These are phyloP conservation scores for Trametes elegans DNA, from an alignment of 768 basidiomycete genomes.

Conservation along the genomic window DNA sequence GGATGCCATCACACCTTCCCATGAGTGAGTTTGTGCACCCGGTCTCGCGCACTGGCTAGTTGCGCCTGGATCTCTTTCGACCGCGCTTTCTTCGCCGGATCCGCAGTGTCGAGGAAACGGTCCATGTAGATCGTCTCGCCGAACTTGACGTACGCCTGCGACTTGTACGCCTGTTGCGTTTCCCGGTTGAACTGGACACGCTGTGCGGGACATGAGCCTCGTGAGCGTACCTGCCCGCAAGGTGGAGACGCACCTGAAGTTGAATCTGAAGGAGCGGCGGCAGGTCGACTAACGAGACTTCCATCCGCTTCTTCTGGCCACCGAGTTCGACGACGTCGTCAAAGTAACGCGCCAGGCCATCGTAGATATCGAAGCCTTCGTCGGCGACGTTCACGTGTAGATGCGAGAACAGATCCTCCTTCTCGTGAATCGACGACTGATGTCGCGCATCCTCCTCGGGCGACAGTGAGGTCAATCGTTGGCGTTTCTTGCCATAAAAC, in stretches of 20 bases:
- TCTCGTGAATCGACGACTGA: slow-evolving; percentile 69
- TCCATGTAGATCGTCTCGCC: slow-evolving; percentile 86
- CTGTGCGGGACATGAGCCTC: slow-evolving; percentile 38
- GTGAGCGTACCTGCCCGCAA: neutral
- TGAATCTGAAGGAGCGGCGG: slow-evolving; percentile 95
- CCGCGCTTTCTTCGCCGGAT: slow-evolving; percentile 65
- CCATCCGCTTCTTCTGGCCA: slow-evolving; percentile 84
- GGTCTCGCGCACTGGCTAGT: slow-evolving; percentile 61
- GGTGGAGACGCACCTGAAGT: slow-evolving; percentile 64
- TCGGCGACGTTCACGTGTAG: slow-evolving; percentile 91
- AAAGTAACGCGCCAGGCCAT: slow-evolving; percentile 89
- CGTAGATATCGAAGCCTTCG: slow-evolving; percentile 89
- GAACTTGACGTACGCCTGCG: slow-evolving; percentile 93
- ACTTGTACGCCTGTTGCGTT: slow-evolving; percentile 90
- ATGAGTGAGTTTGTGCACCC: slow-evolving; percentile 64
- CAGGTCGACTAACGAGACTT: slow-evolving; percentile 79
- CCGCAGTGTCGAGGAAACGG: slow-evolving; percentile 80
- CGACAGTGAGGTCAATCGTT: slow-evolving; percentile 46
- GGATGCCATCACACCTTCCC: slow-evolving; percentile 61
- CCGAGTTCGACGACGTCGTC: slow-evolving; percentile 87
- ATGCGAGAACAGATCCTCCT: slow-evolving; percentile 91
- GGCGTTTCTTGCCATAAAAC: slow-evolving; percentile 88
- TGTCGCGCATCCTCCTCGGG: slow-evolving; percentile 32
- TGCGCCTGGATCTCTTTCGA: slow-evolving; percentile 70
- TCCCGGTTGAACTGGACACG: slow-evolving; percentile 94